Evolutionary conservation across 1,284 basidiomycete species (phyloP), one percentile per base, ranked within the genome.

Genomic region (Mycocalia duriaeana): DNA sequence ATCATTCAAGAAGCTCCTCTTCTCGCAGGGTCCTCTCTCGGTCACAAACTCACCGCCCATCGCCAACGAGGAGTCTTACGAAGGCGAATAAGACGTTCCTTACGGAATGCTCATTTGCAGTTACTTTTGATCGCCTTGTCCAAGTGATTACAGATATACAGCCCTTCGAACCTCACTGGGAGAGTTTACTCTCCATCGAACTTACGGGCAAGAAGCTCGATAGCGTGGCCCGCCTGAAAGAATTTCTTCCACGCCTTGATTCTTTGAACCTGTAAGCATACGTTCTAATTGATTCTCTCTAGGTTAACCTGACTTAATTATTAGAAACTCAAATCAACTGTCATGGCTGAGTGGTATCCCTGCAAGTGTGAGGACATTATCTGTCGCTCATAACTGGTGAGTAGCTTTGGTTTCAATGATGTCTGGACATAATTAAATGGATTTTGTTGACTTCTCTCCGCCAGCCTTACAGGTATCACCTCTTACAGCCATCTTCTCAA

Each of bases 151-250:
- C 94, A 36, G 94, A 98, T 60, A 85, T 94, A 11, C 89, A 94
- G 62, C 93, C 94, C 1, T 97, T 93, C 68, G 91, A 94, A 62
- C 92, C 94, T 14, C 79, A 92, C 63, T 99, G 95, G 95, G 93
- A 97, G 56, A 73, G 81, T 40, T 68, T 99, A 53, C 73, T 63
- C 47, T 67, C 70, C 13, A 85, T 99, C 54, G 85, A 98, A 62
- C 71, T 99, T 56, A 85, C 85, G 31, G 72, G 75, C 44, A 88
- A 88, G 64, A 79, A 81, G 41, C 69, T 95, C 41, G 94, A 98
- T 59, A 94, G 92, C 57, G 84, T 95, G 19, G 89, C 93, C 25
- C 74, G 94, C 48, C 70, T 99, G 55, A 94, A 96, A 62, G 95
- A 99, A 70, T 95, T 97, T 63, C 67, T 97, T 51, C 95, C 96